phyloP scores from a whole-genome alignment of 2,329 filamentous ascomycete genomes.

The Mollisia scopiformis region DNA sequence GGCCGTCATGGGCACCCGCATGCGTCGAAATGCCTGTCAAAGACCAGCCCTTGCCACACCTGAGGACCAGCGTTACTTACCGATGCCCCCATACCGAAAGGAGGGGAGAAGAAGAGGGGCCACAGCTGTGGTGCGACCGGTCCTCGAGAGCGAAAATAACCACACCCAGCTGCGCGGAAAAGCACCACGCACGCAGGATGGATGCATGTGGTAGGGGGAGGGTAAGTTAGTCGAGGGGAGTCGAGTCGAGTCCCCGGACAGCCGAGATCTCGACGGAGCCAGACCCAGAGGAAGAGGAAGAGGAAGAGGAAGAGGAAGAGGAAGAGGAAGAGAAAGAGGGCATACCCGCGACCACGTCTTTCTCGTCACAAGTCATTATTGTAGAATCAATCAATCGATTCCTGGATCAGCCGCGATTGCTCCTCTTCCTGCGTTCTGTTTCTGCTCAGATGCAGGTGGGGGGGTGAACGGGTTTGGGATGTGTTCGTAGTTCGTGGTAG shows the following conservation, averaged over 20 bases:
- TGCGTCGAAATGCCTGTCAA: conserved; percentile 13
- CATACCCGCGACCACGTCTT: background rate
- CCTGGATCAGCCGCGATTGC: too few relatives aligned
- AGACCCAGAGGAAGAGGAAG: too few relatives aligned
- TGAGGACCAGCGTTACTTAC: background rate
- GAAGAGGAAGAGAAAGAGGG: too few relatives aligned
- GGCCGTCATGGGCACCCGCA: conserved; percentile 20
- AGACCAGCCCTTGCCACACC: background rate
- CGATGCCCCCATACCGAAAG: background rate
- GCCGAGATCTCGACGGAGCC: background rate
- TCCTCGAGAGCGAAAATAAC: background rate
- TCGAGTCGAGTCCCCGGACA: background rate
- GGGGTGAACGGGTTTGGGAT: too few relatives aligned
- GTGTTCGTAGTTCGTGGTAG: too few relatives aligned
- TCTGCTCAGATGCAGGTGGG: background rate
- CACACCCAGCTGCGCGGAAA: background rate
- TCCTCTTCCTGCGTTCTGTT: background rate
- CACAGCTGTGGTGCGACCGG: background rate
- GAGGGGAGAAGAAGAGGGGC: background rate
- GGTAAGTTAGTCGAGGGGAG: background rate
- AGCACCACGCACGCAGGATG: too few relatives aligned
- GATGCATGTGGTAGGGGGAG: too few relatives aligned
- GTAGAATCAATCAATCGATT: too few relatives aligned
- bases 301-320: too few relatives aligned
- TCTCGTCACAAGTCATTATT: too few relatives aligned